These are phyloP conservation scores for Paraphoma chrysanthemicola DNA, from an alignment of 2,329 filamentous ascomycete species.

Conservation along the genomic window DNA sequence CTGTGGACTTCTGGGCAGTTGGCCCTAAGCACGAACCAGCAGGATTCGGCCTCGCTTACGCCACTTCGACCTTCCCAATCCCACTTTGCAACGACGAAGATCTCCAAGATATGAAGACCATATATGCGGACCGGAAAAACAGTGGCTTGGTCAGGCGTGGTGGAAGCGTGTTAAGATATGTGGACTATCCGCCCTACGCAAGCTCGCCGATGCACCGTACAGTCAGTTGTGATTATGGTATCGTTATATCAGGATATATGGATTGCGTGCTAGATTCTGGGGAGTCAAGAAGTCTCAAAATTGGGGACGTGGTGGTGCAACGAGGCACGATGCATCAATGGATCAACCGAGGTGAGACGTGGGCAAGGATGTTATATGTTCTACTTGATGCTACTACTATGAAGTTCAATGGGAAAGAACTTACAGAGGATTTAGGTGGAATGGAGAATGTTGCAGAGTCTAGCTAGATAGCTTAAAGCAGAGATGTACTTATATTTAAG, in stretches of 20 bases:
- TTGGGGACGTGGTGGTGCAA: conserved; percentile 31
- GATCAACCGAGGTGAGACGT: conserved; percentile 21
- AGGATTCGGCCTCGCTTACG: no score
- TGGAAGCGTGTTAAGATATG: conserved; percentile 50
- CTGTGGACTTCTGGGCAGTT: no score
- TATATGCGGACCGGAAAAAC: conserved; percentile 43
- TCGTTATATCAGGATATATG: conserved; percentile 35
- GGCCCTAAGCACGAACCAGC: no score
- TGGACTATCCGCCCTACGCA: conserved; percentile 27
- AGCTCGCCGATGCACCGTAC: conserved; percentile 36
- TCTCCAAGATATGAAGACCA: conserved; percentile 49
- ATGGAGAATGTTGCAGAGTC: conserved; percentile 1
- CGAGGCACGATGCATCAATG: conserved; percentile 34
- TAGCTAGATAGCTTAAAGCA: no score
- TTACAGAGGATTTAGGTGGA: conserved; percentile 13
- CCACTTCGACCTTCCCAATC: conserved; percentile 53
- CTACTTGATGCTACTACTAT: conserved; percentile 13
- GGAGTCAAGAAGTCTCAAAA: conserved; percentile 25
- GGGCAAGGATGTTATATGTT: conserved; percentile 22
- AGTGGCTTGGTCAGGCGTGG: conserved; percentile 54
- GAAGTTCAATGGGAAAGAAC: conserved; percentile 2
- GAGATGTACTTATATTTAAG: no score
- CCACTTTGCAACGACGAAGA: conserved; percentile 52
- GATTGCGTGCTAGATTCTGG: conserved; percentile 31
- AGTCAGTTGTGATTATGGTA: conserved; percentile 33